A percentile compares a stretch with the other conserved stretches of the same genome.
Evolutionary conservation across 2,329 filamentous ascomycete genomes (phyloP).

Genomic region (Claviceps sp.): DNA sequence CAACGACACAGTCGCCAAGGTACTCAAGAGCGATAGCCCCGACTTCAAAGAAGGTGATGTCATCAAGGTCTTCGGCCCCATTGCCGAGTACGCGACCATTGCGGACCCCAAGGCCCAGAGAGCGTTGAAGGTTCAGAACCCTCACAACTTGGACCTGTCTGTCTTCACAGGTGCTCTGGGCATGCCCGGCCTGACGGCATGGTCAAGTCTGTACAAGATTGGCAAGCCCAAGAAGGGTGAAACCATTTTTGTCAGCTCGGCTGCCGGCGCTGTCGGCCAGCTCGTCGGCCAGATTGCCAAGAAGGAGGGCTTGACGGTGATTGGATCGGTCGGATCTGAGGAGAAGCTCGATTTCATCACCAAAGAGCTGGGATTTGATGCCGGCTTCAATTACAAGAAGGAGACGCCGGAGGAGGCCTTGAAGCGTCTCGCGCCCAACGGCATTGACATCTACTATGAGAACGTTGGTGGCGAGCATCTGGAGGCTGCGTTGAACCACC

Average conservation of each 20-base stretch:
- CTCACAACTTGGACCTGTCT: constrained; percentile 49
- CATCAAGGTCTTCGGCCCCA: constrained; percentile 41
- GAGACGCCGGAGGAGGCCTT: constrained; percentile 58
- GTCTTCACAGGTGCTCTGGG: constrained; percentile 60
- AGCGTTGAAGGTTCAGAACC: constrained; percentile 52
- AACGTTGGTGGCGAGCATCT: constrained; percentile 41
- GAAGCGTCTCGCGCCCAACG: constrained; percentile 56
- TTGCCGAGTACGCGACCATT: constrained; percentile 57
- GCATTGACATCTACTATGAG: constrained; percentile 55
- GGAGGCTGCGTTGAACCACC: constrained; percentile 28
- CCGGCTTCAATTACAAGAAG: constrained; percentile 80
- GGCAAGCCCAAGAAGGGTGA: constrained; percentile 51
- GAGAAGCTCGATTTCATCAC: constrained; percentile 60
- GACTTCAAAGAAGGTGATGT: constrained; percentile 57
- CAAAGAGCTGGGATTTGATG: constrained; percentile 38
- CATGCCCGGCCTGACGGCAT: constrained; percentile 52
- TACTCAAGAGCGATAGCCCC: constrained; percentile 53
- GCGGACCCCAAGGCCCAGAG: constrained; percentile 26
- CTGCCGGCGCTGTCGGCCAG: constrained; percentile 70
- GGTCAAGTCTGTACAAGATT: constrained; percentile 53
- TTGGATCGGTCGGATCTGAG: constrained; percentile 68
- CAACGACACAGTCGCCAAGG: constrained; percentile 51
- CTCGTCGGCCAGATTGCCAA: constrained; percentile 75
- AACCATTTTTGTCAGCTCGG: constrained; percentile 71
- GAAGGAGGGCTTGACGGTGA: constrained; percentile 63